Evolutionary conservation across 1,139 yeast species (phyloP).

Genomic region (Kazachstania sp.): DNA sequence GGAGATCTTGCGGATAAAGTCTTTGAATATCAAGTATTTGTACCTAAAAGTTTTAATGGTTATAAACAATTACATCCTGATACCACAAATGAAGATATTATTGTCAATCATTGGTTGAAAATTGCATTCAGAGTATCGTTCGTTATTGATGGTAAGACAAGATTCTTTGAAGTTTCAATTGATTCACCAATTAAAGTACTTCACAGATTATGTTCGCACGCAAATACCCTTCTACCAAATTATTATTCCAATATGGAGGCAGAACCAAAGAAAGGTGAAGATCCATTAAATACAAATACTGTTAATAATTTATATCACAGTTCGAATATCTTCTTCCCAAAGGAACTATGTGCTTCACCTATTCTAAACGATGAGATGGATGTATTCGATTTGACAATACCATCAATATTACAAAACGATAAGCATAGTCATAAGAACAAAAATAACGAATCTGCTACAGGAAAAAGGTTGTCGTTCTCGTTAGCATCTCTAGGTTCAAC

Average conservation of each 20-base stretch:
- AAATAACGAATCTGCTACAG: not conserved
- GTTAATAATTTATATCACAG: conserved; percentile 19
- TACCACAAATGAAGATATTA: conserved; percentile 66
- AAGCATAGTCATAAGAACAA: not conserved
- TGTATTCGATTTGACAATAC: conserved; percentile 34
- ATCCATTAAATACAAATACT: not conserved
- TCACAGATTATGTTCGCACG: conserved; percentile 57
- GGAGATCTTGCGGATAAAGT: conserved; percentile 44
- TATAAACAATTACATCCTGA: conserved; percentile 47
- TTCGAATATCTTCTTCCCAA: conserved; percentile 34
- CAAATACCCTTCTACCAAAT: conserved; percentile 49
- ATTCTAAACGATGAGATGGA: conserved; percentile 48
- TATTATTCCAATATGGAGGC: conserved; percentile 19
- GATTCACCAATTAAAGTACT: conserved; percentile 81
- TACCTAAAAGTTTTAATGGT: conserved; percentile 87
- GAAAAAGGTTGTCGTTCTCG: conserved; percentile 1
- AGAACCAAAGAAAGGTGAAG: conserved; percentile 2
- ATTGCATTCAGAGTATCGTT: conserved; percentile 70
- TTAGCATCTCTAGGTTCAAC: not conserved
- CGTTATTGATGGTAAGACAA: conserved; percentile 49
- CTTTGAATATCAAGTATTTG: conserved; percentile 71
- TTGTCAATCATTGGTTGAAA: conserved; percentile 91
- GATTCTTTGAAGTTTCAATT: conserved; percentile 82
- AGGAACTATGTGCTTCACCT: conserved; percentile 31
- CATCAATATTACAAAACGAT: conserved; percentile 7